These are phyloP conservation scores for Thermoascus crustaceus DNA, from an alignment of 2,329 filamentous ascomycete genomes.

Conservation along the genomic window DNA sequence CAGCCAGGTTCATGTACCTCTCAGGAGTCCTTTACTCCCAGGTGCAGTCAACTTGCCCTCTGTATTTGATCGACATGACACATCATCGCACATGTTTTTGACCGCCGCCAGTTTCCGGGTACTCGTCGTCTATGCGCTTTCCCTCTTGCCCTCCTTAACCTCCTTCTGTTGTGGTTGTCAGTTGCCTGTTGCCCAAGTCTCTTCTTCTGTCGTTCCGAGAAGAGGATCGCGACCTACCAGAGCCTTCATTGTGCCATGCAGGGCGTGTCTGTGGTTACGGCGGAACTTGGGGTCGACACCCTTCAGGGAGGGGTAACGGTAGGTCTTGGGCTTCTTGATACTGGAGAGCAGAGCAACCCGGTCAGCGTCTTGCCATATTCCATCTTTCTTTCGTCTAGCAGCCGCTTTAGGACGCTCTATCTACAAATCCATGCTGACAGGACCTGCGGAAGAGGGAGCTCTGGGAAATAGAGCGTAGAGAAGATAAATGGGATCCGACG, in stretches of 20 bases:
- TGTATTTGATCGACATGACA: conserved; percentile 5
- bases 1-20: conserved; percentile 2
- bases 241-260: conserved; percentile 97
- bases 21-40: conserved; percentile 3
- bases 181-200: conserved; percentile 9
- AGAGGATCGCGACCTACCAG: conserved; percentile 57
- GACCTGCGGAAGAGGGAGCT: too few relatives aligned
- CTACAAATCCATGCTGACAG: too few relatives aligned
- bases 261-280: conserved; percentile 99
- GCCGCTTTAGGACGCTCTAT: too few relatives aligned
- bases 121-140: conserved; percentile 58
- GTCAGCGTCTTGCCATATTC: conserved; percentile 3
- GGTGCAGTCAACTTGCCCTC: conserved; percentile 2
- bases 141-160: conserved; percentile 91
- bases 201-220: not conserved
- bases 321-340: conserved; percentile 99
- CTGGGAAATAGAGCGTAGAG: not conserved
- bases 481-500: conserved; percentile 30
- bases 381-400: not conserved
- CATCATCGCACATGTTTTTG: conserved; percentile 21
- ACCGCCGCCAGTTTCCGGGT: conserved; percentile 1
- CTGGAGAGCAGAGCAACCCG: conserved; percentile 41
- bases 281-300: conserved; percentile 99
- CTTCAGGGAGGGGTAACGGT: conserved; percentile 97
- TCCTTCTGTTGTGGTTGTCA: conserved; percentile 66